These are phyloP conservation scores for Myxozyma lipomycoides DNA, from an alignment of 805 yeast genomes.

Conservation along the genomic window DNA sequence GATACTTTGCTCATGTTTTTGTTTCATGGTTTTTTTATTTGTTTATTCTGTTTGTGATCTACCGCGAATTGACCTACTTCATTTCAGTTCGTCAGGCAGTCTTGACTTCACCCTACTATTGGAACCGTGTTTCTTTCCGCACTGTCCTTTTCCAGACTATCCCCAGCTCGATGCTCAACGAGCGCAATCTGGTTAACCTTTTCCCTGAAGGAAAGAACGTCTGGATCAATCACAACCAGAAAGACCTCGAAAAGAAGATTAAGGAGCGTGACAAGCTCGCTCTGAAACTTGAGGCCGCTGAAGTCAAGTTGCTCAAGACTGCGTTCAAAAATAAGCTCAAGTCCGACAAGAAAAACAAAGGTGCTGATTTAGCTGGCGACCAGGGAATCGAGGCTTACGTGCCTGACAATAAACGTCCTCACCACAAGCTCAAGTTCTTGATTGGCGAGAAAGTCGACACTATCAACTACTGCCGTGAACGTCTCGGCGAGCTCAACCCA, in stretches of 20 bases:
- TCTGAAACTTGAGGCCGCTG: constrained; percentile 61
- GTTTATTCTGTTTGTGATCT: constrained; percentile 62
- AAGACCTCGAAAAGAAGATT: constrained; percentile 53
- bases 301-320: constrained; percentile 51
- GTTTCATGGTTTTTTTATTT: constrained; percentile 78
- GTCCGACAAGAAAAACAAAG: constrained; percentile 60
- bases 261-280: constrained; percentile 58
- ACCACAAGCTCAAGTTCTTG: constrained; percentile 65
- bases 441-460: constrained; percentile 84
- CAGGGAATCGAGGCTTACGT: constrained; percentile 44
- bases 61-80: constrained; percentile 77
- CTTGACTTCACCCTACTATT: constrained; percentile 75
- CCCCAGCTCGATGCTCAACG: constrained; percentile 69
- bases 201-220: constrained; percentile 80
- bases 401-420: constrained; percentile 72
- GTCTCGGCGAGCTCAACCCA: constrained; percentile 62
- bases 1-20: constrained; percentile 85
- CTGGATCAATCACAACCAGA: constrained; percentile 68
- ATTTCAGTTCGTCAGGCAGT: constrained; percentile 73
- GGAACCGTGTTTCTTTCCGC: constrained; percentile 68
- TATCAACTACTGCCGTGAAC: constrained; percentile 64
- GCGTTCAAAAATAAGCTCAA: constrained; percentile 64
- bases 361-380: constrained; percentile 32
- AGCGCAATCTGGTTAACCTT: constrained; percentile 64
- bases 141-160: constrained; percentile 82